phyloP scores from a whole-genome alignment of 2,329 filamentous ascomycete species.

The Verticillium nonalfalfae region DNA sequence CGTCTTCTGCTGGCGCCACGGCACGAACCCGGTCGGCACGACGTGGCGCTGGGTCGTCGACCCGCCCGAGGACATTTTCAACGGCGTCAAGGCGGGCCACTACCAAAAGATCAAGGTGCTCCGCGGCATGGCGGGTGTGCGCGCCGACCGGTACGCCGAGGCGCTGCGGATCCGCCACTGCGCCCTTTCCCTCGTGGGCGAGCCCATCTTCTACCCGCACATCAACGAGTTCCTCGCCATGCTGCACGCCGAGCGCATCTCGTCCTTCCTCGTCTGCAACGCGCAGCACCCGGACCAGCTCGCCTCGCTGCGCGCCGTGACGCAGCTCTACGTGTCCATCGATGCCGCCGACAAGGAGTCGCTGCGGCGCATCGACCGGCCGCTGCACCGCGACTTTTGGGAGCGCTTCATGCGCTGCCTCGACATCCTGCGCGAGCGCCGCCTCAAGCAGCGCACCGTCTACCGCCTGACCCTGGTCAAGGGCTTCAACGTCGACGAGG shows the following conservation, averaged over 20 bases:
- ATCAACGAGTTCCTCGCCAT: constrained; percentile 88
- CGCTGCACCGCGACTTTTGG: constrained; percentile 95
- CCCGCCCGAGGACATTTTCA: constrained; percentile 80
- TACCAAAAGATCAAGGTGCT: constrained; percentile 98
- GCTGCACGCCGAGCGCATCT: constrained; percentile 81
- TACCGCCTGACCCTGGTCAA: constrained; percentile 95
- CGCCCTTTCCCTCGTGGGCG: constrained; percentile 84
- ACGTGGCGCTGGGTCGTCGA: constrained; percentile 97
- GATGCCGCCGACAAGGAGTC: constrained; percentile 89
- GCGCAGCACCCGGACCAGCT: constrained; percentile 93
- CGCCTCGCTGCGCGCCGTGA: constrained; percentile 74
- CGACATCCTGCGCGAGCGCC: constrained; percentile 78
- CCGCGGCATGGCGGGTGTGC: constrained; percentile 85
- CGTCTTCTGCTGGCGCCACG: constrained; percentile 98
- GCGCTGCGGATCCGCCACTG: constrained; percentile 92
- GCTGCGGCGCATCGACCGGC: constrained; percentile 81
- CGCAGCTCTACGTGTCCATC: constrained; percentile 93
- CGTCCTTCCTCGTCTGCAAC: constrained; percentile 93
- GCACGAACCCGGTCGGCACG: constrained; percentile 93
- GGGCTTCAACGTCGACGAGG: constrained; percentile 95
- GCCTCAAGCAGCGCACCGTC: constrained; percentile 83
- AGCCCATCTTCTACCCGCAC: constrained; percentile 97
- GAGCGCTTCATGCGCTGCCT: constrained; percentile 89
- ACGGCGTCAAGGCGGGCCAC: constrained; percentile 84
- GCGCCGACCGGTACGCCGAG: constrained; percentile 86